Evolutionary conservation across 2,329 filamentous ascomycete genomes (phyloP).

Genomic region (Phyllosticta citribraziliensis): DNA sequence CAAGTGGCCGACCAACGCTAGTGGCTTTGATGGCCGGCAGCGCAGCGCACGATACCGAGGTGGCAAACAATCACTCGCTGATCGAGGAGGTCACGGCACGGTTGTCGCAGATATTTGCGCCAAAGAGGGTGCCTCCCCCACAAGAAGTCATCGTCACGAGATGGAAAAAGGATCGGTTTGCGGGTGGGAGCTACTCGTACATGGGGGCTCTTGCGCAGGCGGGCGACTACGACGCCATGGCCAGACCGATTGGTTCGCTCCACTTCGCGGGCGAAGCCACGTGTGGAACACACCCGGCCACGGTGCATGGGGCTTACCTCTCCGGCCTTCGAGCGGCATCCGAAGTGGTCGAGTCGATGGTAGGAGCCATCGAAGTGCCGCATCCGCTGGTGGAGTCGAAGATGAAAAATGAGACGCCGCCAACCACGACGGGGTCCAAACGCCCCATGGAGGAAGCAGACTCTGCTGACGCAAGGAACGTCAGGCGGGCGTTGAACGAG

Average conservation of each 20-base stretch:
- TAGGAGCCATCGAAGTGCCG: slow-evolving; percentile 69
- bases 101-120: slow-evolving; percentile 63
- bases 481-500: slow-evolving; percentile 22
- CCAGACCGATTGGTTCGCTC: slow-evolving; percentile 70
- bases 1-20: slow-evolving; percentile 73
- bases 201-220: slow-evolving; percentile 72
- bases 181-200: slow-evolving; percentile 91
- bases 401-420: slow-evolving; percentile 20
- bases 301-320: slow-evolving; percentile 91
- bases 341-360: slow-evolving; percentile 69
- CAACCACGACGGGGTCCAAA: slow-evolving; percentile 1
- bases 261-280: slow-evolving; percentile 97
- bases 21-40: slow-evolving; percentile 94
- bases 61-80: slow-evolving; percentile 62
- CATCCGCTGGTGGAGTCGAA: slow-evolving; percentile 63
- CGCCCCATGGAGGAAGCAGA: slow-evolving; percentile 13
- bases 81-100: slow-evolving; percentile 72
- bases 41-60: slow-evolving; percentile 80
- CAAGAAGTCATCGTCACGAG: slow-evolving; percentile 81
- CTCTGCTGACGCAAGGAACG: slow-evolving; percentile 11
- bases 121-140: slow-evolving; percentile 58
- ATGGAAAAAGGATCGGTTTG: slow-evolving; percentile 85
- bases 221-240: slow-evolving; percentile 90
- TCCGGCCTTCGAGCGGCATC: slow-evolving; percentile 84
- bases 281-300: slow-evolving; percentile 89